Percentiles rank a stretch among this genome's conserved stretches.
Conservation (phyloP, 2,329 filamentous ascomycete genomes). For the Cercospora sp. region DNA sequence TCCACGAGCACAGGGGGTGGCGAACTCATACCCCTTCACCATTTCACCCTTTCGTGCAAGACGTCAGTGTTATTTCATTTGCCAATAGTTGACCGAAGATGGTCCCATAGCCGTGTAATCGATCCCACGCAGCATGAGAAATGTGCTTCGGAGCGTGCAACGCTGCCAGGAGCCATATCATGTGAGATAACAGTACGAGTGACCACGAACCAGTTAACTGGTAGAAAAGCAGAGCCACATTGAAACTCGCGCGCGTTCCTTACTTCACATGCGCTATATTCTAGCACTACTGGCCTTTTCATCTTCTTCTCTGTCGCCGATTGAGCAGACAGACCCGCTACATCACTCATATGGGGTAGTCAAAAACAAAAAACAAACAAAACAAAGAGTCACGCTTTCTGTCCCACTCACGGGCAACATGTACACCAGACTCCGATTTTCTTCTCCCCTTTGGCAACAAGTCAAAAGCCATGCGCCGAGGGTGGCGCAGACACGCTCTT, state of each 20-base stretch:
- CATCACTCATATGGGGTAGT: neutral
- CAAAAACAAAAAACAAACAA: neutral
- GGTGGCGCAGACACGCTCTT: neutral
- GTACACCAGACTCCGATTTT: slow-evolving; percentile 6
- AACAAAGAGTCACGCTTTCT: neutral
- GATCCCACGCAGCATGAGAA: neutral
- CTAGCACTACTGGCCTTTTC: neutral
- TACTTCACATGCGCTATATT: neutral
- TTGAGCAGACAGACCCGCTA: neutral
- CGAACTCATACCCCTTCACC: neutral
- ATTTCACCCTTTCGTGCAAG: neutral
- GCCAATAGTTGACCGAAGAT: neutral
- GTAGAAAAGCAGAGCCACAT: neutral
- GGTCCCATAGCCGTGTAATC: neutral
- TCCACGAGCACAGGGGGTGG: neutral
- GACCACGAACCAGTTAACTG: neutral
- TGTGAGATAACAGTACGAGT: neutral
- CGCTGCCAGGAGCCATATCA: neutral
- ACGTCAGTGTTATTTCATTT: neutral
- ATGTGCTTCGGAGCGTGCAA: neutral
- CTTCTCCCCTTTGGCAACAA: neutral
- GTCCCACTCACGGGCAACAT: neutral
- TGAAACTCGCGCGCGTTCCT: neutral
- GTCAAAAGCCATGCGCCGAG: neutral
- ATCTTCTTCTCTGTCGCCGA: neutral